Evolutionary conservation across 495 filamentous ascomycete species (phyloP), one percentile per base, ranked within the genome.

Genomic region (Daldinia bambusicola): DNA sequence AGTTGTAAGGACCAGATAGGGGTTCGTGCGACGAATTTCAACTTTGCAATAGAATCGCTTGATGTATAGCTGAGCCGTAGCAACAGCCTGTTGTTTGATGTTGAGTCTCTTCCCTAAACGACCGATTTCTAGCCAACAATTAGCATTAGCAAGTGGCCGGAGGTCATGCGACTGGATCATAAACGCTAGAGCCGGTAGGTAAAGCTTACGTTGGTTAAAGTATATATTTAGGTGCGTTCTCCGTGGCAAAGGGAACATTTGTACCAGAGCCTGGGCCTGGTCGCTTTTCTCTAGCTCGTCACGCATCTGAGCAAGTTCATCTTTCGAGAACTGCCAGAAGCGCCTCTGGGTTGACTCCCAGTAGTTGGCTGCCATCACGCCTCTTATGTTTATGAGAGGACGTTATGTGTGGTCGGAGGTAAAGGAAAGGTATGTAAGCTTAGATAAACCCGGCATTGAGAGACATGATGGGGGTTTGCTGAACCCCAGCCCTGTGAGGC

Each of bases 11-110:
- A 98, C 86, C 14, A 98, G 88, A 79, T 96, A 97, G 14, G 95
- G 95, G 72, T 98, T 99, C 22, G 95, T 98, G 50, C 90, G 89
- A 61, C 95, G 89, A 71, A 98, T 92, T 70, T 95, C 93, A 74
- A 97, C 91, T 77, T 92, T 93, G 71, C 86, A 90, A 81, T 97
- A 98, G 83, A 97, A 98, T 66, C 95, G 88, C 72, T 95, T 94
- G 66, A 97, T 83, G 81, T 98, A 99, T 73, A 97, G 83, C 77
- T 97, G 95, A 36, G 96, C 95, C 0, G 95, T 99, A 26, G 96
- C 96, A 69, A 98, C 87, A 56, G 92, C 91, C 82, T 98, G 95
- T 78, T 98, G 96, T 67, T 93, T 88, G 55, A 94, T 86, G 69
- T 91, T 88, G 64, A 93, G 89, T 64, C 93, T 90, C 72, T 87